Conservation (phyloP, 2,329 filamentous ascomycete species). For the Cercospora sojina region DNA sequence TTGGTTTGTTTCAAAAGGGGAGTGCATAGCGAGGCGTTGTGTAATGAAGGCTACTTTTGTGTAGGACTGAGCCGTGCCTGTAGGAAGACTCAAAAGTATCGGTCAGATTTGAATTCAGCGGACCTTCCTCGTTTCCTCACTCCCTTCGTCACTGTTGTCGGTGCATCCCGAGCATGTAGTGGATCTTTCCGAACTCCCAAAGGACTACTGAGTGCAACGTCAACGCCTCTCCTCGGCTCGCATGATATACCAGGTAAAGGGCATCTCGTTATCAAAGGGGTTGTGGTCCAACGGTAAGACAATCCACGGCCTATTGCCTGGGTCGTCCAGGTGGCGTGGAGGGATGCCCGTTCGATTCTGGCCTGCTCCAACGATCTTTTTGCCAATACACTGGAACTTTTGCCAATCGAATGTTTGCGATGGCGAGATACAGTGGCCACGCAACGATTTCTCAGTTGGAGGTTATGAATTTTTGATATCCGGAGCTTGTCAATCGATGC, state of each 20-base stretch:
- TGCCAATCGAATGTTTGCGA: not conserved
- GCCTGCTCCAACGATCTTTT: not conserved
- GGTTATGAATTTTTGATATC: no score
- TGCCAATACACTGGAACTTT: not conserved
- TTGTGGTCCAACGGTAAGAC: not conserved
- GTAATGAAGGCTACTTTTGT: not conserved
- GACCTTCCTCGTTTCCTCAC: no score
- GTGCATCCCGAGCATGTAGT: no score
- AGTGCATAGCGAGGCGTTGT: slow-evolving; percentile 12
- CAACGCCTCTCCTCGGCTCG: no score
- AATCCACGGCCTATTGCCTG: not conserved
- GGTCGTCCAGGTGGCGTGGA: not conserved
- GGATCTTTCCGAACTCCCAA: no score
- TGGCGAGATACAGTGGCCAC: not conserved
- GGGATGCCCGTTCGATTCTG: not conserved
- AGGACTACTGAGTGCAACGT: no score
- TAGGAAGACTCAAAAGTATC: no score
- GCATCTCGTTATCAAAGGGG: not conserved
- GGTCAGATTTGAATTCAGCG: no score
- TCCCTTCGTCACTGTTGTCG: no score
- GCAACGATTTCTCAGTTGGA: no score
- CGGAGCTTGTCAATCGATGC: not conserved
- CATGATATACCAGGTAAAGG: not conserved
- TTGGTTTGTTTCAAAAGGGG: not conserved
- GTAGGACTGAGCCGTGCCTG: not conserved